Base-by-base conservation (phyloP, 805 yeast genomes). In the Metschnikowia henanensis region DNA sequence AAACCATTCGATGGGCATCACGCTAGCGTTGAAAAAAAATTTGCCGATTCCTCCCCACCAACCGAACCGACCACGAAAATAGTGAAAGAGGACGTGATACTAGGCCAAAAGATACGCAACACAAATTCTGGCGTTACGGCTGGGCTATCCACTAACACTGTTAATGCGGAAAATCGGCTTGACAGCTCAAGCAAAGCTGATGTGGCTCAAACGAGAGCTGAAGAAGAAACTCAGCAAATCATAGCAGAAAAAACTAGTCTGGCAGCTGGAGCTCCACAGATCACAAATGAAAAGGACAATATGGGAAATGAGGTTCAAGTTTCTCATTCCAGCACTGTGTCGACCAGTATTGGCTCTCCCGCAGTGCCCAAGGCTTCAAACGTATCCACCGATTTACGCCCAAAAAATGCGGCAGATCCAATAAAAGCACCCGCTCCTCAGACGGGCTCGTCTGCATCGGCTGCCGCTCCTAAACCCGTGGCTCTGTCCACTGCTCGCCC, bases 191-290 rank as follows among this genome's bases (percentile, higher is more conserved):
- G 12, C 26, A 23, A 4, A 23, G 12, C 26, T 23, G 26, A 23
- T 9, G 26, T 13, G 12, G 12, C 12, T 23, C 26, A 23, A 23
- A 13, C 26, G 12, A 5, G 26, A 23, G 26, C 12, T 9, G 26
- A 9, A 9, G 12, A 23, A 23, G 5, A 23, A 4, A 9, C 26
- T 23, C 3, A 23, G 3, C 26, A 23, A 23, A 23, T 3, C 8
- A 5, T 9, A 68, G 50, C 49, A 43, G 55, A 52, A 31, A 53
- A 49, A n/a, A n/a, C n/a, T n/a, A n/a, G n/a, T n/a, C n/a, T n/a
- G n/a, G n/a, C 5, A 9, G 26, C n/a, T n/a, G n/a, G 8, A 13
- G 12, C 26, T 23, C 5, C 26, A 23, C 26, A 9, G 12, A 13
- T 9, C 26, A 23, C 26, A 4, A 23, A 23, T 13, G 12, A 23